Evolutionary conservation across 805 yeast genomes (phyloP), one percentile per base, ranked within the genome.

Genomic region (Zygotorulaspora florentina): DNA sequence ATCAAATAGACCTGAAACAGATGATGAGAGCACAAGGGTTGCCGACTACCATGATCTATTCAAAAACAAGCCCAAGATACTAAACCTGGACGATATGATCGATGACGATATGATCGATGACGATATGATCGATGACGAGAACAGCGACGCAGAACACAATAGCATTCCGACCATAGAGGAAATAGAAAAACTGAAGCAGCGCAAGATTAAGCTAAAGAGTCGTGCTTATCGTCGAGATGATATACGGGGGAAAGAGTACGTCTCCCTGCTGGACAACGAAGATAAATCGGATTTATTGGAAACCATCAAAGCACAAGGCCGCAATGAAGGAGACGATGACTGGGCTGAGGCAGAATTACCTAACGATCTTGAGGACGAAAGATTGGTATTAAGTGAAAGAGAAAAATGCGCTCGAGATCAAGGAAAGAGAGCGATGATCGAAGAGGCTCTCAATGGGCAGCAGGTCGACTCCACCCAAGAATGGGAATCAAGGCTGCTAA

Each of bases 211-310:
- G 30, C 36, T 37, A 10, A 34, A 40, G n/a, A 11, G 18, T 4
- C 18, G n/a, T 16, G 10, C 40, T 25, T 11, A 20, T 8, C 28
- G 16, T 26, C 23, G 10, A 13, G 23, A 35, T 9, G 17, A 23
- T 27, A 9, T 45, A 18, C 46, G 39, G 15, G 68, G 64, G 37
- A 60, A 42, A 23, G 56, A 53, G 10, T 63, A 64, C 42, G 57
- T 56, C 2, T 58, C 60, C 30, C 37, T 59, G 8, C 46, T 65
- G 20, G 54, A 52, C 40, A 37, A 50, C 11, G 64, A 62, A n/a
- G 67, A 61, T 39, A 58, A 54, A 46, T 12, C 37, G 8, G 64
- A 58, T 12, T 44, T 62, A 12, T 39, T 51, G 42, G 65, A 53
- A n/a, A 57, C 46, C 8, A 43, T 57, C 8, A 47, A 48, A 15